Evolutionary conservation across 2,329 filamentous ascomycete genomes (phyloP).

Genomic region (Trichoderma aggressivum): DNA sequence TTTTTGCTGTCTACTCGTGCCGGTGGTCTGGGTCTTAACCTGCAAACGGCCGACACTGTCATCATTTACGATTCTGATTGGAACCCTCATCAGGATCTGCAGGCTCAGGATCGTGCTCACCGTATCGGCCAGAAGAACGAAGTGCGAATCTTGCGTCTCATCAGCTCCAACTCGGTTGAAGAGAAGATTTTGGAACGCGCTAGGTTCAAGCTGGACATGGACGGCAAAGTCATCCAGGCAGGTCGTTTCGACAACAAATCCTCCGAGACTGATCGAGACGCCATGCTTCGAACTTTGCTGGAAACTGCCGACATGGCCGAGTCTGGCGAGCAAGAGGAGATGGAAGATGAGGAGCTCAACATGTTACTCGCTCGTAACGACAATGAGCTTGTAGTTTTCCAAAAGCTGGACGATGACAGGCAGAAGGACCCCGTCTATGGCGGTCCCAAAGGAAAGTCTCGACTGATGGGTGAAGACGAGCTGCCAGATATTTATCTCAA

Average conservation of each 20-base stretch:
- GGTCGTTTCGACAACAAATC: slow-evolving; percentile 99
- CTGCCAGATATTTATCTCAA: slow-evolving; percentile 90
- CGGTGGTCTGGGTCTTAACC: slow-evolving; percentile 92
- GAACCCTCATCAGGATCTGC: slow-evolving; percentile 99
- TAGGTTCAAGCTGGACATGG: slow-evolving; percentile 97
- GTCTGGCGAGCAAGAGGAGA: slow-evolving; percentile 79
- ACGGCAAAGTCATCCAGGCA: slow-evolving; percentile 98
- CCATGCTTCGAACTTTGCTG: slow-evolving; percentile 88
- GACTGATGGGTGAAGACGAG: slow-evolving; percentile 83
- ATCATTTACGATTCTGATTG: slow-evolving; percentile 99
- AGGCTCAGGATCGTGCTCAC: slow-evolving; percentile 98
- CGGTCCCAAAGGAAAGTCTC: slow-evolving; percentile 63
- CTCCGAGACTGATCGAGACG: slow-evolving; percentile 95
- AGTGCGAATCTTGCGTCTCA: slow-evolving; percentile 90
- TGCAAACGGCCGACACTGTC: slow-evolving; percentile 97
- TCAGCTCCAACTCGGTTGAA: slow-evolving; percentile 95
- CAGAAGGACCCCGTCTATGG: slow-evolving; percentile 67
- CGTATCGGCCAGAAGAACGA: slow-evolving; percentile 99
- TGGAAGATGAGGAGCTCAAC: slow-evolving; percentile 98
- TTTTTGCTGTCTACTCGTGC: slow-evolving; percentile 98
- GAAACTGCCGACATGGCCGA: slow-evolving; percentile 75
- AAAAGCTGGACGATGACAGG: slow-evolving; percentile 77
- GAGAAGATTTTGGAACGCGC: slow-evolving; percentile 98
- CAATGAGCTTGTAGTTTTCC: slow-evolving; percentile 73
- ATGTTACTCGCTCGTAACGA: slow-evolving; percentile 88